Conservation (phyloP, 208 protist species). For the Lotmaria passim region DNA sequence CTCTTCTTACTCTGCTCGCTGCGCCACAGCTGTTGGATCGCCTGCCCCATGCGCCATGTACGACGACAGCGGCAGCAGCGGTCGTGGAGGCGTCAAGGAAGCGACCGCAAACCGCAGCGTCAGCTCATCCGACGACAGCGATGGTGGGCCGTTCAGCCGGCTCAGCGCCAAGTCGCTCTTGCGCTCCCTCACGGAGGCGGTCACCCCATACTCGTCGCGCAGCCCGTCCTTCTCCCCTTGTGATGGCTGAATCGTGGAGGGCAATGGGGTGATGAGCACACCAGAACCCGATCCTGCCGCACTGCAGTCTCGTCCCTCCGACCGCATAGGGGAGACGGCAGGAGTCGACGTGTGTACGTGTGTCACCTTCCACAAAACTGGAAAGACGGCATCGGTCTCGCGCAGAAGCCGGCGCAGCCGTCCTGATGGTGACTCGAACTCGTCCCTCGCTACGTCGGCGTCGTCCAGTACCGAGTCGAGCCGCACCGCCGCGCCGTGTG, state of each 20-base stretch:
- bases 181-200: background rate
- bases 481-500: background rate
- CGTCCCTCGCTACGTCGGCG: background rate
- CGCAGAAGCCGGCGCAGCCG: slow-evolving; percentile 21
- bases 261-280: background rate
- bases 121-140: background rate
- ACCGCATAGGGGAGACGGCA: background rate
- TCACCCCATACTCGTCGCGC: background rate
- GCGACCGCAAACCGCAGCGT: background rate
- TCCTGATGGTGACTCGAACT: slow-evolving; percentile 10
- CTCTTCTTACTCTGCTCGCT: too few relatives aligned
- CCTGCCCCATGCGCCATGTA: background rate
- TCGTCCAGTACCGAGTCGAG: too few relatives aligned
- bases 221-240: background rate
- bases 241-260: slow-evolving; percentile 3
- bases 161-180: background rate
- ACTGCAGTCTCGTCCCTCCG: background rate
- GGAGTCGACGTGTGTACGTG: background rate
- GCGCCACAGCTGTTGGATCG: background rate
- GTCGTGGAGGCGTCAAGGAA: slow-evolving; percentile 19
- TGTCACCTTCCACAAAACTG: slow-evolving; percentile 3
- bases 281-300: background rate
- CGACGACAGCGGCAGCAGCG: background rate
- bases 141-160: background rate
- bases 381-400: slow-evolving; percentile 19